Percentiles rank a stretch among this genome's conserved stretches.
These are phyloP conservation scores for Borealophlyctis nickersoniae DNA, from an alignment of 192 early-diverging fungal species.

Conservation along the genomic window DNA sequence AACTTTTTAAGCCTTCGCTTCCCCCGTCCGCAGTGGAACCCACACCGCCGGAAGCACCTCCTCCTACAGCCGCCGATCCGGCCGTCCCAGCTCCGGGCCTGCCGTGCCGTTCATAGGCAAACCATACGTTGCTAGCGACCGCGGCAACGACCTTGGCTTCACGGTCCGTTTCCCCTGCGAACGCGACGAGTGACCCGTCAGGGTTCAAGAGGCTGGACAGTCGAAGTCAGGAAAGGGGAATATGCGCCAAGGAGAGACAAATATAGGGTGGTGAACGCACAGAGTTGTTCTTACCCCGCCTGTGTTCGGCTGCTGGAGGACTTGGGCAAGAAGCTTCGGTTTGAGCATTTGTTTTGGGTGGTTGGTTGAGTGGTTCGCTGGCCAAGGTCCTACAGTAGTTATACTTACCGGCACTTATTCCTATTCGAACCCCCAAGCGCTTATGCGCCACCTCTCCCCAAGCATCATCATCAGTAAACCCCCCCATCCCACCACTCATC, in stretches of 20 bases:
- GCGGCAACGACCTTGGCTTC: constrained; percentile 38
- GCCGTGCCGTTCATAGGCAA: constrained; percentile 43
- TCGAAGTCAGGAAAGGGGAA: not conserved
- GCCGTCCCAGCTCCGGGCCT: not conserved
- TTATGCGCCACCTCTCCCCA: too few relatives aligned
- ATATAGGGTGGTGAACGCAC: constrained; percentile 12
- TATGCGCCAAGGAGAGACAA: not conserved
- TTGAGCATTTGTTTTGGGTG: constrained; percentile 44
- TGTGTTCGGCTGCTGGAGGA: constrained; percentile 34
- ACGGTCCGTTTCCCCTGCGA: constrained; percentile 31
- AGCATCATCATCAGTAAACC: too few relatives aligned
- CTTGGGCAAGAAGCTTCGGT: constrained; percentile 30
- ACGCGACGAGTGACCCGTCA: constrained; percentile 41
- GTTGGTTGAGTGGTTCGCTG: too few relatives aligned
- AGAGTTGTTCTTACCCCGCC: constrained; percentile 33
- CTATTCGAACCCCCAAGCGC: too few relatives aligned
- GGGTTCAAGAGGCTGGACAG: constrained; percentile 34
- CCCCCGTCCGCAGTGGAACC: constrained; percentile 3
- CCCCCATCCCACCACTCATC: too few relatives aligned
- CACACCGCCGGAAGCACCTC: not conserved
- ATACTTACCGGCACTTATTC: too few relatives aligned
- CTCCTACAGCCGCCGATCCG: not conserved
- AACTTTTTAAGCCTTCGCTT: constrained; percentile 30
- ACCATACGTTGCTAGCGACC: constrained; percentile 41
- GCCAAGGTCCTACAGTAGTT: too few relatives aligned